Evolutionary conservation across 75 land plant species (phyloP), one percentile per base, ranked within the genome.

Genomic region (Cryptomeria japonica): DNA sequence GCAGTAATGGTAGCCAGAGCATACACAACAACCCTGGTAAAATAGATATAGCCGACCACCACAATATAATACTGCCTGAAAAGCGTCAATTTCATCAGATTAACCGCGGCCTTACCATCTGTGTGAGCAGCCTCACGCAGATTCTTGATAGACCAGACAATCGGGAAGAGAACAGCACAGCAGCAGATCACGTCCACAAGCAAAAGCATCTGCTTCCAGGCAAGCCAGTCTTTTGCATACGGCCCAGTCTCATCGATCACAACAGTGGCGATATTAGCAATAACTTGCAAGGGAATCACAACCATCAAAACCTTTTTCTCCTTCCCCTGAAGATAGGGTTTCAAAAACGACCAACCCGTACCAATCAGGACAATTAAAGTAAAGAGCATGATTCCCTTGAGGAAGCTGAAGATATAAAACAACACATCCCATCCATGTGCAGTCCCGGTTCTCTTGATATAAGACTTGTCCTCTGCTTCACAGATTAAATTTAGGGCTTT

Each of bases 291-390:
- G 5, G 97, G 97, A 32, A 96, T 95, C 79, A 96, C 96, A 31
- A 95, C 92, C 94, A 96, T 96, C 86, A 96, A 89, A 28, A 96
- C 95, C 90, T 94, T 95, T 94, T 96, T 96, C 92, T 96, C 97
- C 91, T 83, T 93, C 75, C 93, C 97, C 53, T 95, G 96, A 64
- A 96, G 91, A 78, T 90, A 96, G 25, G 96, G 96, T 80, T 96
- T 96, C 87, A 96, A 85, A 87, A 96, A 94, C 19, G 97, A 95
- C 96, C 95, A 96, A 11, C 96, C 97, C 0, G 97, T 96, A 34
- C 96, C 97, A 56, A 96, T 89, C 82, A 95, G 90, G 32, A 96
- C 96, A 56, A 96, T 95, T n/a, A 96, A 89, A 12, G 94, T 95
- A 64, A 96, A 96, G 31, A 96, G 90, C 89, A 91, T 85, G n/a